Evolutionary conservation across 2,329 filamentous ascomycete species (phyloP), one percentile per base, ranked within the genome.

Genomic region (Fusarium falciforme): DNA sequence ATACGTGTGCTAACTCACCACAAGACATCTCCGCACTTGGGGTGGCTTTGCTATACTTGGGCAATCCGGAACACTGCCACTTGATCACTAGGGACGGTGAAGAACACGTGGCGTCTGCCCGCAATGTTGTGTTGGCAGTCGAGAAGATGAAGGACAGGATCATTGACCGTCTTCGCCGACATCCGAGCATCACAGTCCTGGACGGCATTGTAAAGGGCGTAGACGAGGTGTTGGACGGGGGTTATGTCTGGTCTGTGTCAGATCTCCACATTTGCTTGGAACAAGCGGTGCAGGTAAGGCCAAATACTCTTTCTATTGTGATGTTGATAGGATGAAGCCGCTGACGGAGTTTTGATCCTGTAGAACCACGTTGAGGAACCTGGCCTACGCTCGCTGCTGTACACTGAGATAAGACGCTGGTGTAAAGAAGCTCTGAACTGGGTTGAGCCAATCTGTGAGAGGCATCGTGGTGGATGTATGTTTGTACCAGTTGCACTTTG

Each of bases 61-160:
- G 40, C 6, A 42, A 42, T 8, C n/a, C 40, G 2, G 11, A 42
- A 22, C 38, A 42, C 0, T 42, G 38, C 6, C 6, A 27, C 27
- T 8, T 27, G 27, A 8, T 27, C 27, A 27, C 27, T 2, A 2
- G 6, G 27, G 27, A 27, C 6, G 27, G 27, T 27, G 27, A 42
- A 42, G 40, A 42, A 14, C 40, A 42, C 11, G 40, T 22, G 3
- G n/a, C n/a, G 5, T 42, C 40, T 42, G n/a, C 5, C 3, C 4
- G 7, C 5, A 2, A 42, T 42, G 2, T 42, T 2, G 2, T 42
- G 1, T 6, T 22, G 3, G n/a, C 3, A 0, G 1, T 1, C 3
- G n/a, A 22, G 40, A 42, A 1, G n/a, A 3, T 42, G 1, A 42
- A 22, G n/a, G 11, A 22, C 3, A 42, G 11, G 6, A 14, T 42